Percentiles rank a stretch among this genome's conserved stretches.
Evolutionary conservation across 108 stramenopile genomes (phyloP).

Genomic region (Nitzschia sp.): DNA sequence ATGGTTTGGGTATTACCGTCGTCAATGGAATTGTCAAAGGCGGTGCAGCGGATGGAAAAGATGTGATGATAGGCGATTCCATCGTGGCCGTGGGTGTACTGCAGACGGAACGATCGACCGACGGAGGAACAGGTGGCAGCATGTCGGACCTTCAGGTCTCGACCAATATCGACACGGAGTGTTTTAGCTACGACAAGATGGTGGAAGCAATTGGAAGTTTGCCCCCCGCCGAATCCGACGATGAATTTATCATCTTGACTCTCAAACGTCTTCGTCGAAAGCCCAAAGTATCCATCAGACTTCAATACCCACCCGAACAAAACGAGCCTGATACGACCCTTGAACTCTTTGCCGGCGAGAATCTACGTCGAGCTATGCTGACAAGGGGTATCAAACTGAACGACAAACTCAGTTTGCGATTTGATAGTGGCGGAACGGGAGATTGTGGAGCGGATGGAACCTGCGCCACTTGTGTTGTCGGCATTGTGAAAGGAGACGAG

Average conservation of each 20-base stretch:
- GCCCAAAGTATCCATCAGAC: conserved; percentile 68
- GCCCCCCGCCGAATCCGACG: conserved; percentile 38
- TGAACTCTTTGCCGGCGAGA: conserved; percentile 86
- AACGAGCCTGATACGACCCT: conserved; percentile 58
- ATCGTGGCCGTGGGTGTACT: conserved; percentile 48
- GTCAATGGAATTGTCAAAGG: conserved; percentile 61
- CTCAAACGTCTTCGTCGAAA: conserved; percentile 78
- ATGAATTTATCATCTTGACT: conserved; percentile 51
- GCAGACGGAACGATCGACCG: conserved; percentile 4
- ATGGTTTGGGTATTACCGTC: conserved; percentile 83
- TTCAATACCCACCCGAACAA: conserved; percentile 74
- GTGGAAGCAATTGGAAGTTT: conserved; percentile 57
- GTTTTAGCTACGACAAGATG: conserved; percentile 53
- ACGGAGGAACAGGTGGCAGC: not conserved
- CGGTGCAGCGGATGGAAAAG: conserved; percentile 53
- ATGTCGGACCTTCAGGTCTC: conserved; percentile 28
- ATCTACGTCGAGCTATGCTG: conserved; percentile 76
- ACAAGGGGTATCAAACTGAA: conserved; percentile 77
- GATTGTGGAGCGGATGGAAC: conserved; percentile 71
- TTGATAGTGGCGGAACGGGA: conserved; percentile 51
- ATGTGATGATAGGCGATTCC: conserved; percentile 71
- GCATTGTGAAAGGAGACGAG: conserved; percentile 51
- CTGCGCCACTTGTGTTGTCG: conserved; percentile 72
- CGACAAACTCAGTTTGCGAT: conserved; percentile 58
- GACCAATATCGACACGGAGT: conserved; percentile 49